Base-by-base conservation (phyloP, 495 filamentous ascomycete genomes). In the Podospora pseudopauciseta region DNA sequence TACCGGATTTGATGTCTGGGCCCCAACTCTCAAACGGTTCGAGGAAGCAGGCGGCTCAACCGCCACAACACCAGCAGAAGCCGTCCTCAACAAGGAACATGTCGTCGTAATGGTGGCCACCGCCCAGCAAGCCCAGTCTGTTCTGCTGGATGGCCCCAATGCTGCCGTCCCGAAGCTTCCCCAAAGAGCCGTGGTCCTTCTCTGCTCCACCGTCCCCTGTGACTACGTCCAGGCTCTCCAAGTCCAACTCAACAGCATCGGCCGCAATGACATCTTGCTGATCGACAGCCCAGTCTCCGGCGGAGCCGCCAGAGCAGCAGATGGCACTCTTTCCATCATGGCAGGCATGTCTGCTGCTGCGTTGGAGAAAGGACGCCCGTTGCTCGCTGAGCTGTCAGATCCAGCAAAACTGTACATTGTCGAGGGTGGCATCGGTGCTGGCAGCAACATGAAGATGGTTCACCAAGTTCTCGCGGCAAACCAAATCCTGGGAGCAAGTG, bases 381-480 rank as follows among this genome's bases (percentile, higher is more conserved):
- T 93, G 15, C 82, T 95, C 0, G 79, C 87, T 39, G 85, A 83
- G 71, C 86, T 95, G 81, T 80, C 82, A 9, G 80, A 85, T 67
- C 73, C 79, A n/a, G 70, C 68, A 5, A 92, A 92, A 74, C 76
- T 94, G 34, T 93, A 92, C 71, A 82, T 90, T 20, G 88, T 95
- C 7, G 82, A 85, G 9, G 91, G 91, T 11, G 91, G 89, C 3
- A 80, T 93, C 62, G 91, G 90, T 4, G 87, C 87, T 0, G 91
- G 92, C n/a, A 92, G 89, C 70, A 94, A 93, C 73, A 91, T 93
- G 84, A 95, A 95, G 79, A 92, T 93, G 86, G 87, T 91, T 63
- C 91, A 94, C 77, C 92, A 95, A 76, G 87, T 95, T 19, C 83
- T 93, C 13, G 92, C 91, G 0, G 91, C 87, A 0, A 88, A 90